phyloP scores from a whole-genome alignment of 139 green algal species.

The Eudorina sp. region DNA sequence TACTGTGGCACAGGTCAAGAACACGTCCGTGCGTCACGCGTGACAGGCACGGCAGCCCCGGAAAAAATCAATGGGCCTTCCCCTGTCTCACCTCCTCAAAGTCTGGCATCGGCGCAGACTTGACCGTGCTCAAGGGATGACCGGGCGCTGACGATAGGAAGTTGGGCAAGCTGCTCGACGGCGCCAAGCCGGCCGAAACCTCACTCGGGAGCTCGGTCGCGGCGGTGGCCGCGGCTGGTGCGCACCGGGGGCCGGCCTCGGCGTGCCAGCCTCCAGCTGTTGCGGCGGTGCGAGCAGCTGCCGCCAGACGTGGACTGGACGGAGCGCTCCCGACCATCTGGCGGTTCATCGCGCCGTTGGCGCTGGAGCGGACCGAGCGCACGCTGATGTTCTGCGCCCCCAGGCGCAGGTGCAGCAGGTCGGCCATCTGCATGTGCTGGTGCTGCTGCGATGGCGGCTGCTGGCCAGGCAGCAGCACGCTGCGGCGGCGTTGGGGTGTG shows the following conservation, averaged over 20 bases:
- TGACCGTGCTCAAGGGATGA: no score
- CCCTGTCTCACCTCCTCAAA: constrained; percentile 20
- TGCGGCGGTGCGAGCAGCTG: background rate
- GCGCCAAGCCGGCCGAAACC: background rate
- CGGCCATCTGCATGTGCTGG: background rate
- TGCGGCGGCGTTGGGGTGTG: no score
- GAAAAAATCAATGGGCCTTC: no score
- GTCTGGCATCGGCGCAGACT: background rate
- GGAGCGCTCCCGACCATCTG: background rate
- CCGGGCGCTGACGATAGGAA: no score
- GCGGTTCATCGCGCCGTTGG: background rate
- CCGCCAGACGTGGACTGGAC: background rate
- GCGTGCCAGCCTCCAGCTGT: background rate
- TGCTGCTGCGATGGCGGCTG: background rate
- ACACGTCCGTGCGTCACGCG: no score
- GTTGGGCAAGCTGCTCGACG: no score
- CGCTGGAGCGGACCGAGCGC: constrained; percentile 14
- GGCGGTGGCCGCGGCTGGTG: background rate
- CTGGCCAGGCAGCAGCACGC: background rate
- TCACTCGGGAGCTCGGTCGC: no score
- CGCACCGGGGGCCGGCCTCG: background rate
- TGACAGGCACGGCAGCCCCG: no score
- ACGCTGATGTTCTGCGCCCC: constrained; percentile 8
- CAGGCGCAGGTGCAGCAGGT: constrained; percentile 23
- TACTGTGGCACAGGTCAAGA: no score